phyloP scores from a whole-genome alignment of 768 basidiomycete genomes.

The Leccinum ochraceum region DNA sequence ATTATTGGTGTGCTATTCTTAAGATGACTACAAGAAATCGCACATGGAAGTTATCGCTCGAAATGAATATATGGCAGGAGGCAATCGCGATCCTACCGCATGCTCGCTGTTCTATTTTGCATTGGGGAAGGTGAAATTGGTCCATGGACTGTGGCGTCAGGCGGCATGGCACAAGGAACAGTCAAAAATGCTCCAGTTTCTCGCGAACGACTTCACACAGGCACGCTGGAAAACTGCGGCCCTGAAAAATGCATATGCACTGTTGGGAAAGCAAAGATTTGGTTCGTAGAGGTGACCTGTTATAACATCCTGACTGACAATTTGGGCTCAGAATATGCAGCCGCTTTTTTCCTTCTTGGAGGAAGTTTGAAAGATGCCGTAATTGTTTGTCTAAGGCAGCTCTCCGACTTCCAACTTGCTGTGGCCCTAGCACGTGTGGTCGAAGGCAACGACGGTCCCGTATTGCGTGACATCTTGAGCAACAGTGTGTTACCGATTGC shows the following conservation, averaged over 20 bases:
- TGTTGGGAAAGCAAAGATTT: slow-evolving; percentile 88
- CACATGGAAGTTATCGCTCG: slow-evolving; percentile 89
- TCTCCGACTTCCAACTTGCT: slow-evolving; percentile 90
- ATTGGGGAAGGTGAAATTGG: slow-evolving; percentile 86
- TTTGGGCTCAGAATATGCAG: slow-evolving; percentile 82
- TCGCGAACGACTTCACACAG: slow-evolving; percentile 85
- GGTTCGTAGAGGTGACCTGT: slow-evolving; percentile 50
- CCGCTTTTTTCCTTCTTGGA: slow-evolving; percentile 95
- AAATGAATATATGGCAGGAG: slow-evolving; percentile 89
- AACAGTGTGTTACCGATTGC: slow-evolving; percentile 80
- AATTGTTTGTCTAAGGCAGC: slow-evolving; percentile 83
- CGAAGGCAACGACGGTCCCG: slow-evolving; percentile 81
- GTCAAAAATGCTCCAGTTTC: slow-evolving; percentile 83
- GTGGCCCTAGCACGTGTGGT: slow-evolving; percentile 82
- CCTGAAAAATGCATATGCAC: slow-evolving; percentile 92
- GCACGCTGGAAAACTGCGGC: slow-evolving; percentile 91
- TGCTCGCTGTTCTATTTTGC: slow-evolving; percentile 96
- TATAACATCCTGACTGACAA: slow-evolving; percentile 5
- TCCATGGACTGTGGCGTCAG: slow-evolving; percentile 95
- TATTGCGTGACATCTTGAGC: slow-evolving; percentile 70
- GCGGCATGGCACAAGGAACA: slow-evolving; percentile 94
- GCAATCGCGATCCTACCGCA: slow-evolving; percentile 82
- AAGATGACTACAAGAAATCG: slow-evolving; percentile 51
- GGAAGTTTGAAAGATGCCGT: slow-evolving; percentile 89
- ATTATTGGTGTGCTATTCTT: background rate